These are phyloP conservation scores for Botryotinia narcissicola DNA, from an alignment of 2,329 filamentous ascomycete species.

Conservation along the genomic window DNA sequence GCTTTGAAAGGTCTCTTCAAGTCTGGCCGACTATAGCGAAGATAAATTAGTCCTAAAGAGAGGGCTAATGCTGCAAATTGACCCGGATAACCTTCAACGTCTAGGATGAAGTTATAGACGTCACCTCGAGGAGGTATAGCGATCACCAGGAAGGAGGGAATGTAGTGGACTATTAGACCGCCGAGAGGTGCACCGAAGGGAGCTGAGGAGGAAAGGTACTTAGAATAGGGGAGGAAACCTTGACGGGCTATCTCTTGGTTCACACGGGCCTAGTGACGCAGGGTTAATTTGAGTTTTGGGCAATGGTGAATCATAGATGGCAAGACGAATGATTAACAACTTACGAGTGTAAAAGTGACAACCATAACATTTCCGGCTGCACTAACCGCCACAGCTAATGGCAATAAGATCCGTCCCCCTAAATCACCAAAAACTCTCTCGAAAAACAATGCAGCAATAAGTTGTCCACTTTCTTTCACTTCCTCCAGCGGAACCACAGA, in stretches of 20 bases:
- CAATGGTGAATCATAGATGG: no score
- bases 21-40: constrained; percentile 54
- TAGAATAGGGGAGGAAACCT: constrained; percentile 47
- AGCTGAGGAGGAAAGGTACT: constrained; percentile 36
- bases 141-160: constrained; percentile 58
- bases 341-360: constrained; percentile 54
- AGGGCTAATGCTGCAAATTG: constrained; percentile 46
- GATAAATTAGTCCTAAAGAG: constrained; percentile 40
- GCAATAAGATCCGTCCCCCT: constrained; percentile 44
- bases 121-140: constrained; percentile 48
- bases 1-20: constrained; percentile 35
- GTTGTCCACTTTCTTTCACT: constrained; percentile 52
- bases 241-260: constrained; percentile 50
- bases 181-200: constrained; percentile 35
- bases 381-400: constrained; percentile 47
- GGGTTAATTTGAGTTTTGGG: constrained; percentile 6
- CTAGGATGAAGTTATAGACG: constrained; percentile 40
- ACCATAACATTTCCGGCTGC: constrained; percentile 50
- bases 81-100: constrained; percentile 42
- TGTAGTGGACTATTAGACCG: constrained; percentile 56
- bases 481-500: constrained; percentile 55
- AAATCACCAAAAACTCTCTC: constrained; percentile 50
- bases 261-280: constrained; percentile 43
- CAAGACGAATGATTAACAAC: constrained; percentile 28
- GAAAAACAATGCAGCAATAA: constrained; percentile 58